A percentile compares a stretch with the other conserved stretches of the same genome.
phyloP scores from a whole-genome alignment of 2,329 filamentous ascomycete genomes.

The Aspergillus glaucus region DNA sequence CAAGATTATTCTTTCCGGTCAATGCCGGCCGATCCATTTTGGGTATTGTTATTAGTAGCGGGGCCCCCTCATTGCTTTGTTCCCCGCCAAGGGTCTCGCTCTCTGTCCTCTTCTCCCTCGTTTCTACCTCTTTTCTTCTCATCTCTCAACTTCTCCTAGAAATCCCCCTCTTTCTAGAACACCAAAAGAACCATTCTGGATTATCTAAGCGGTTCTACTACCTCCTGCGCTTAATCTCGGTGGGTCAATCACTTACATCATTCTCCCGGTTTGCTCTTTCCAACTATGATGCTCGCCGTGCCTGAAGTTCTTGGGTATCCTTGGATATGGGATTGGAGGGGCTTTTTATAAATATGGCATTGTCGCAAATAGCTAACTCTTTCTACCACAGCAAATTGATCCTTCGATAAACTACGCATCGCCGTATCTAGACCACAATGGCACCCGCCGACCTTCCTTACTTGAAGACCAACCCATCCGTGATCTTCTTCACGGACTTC shows the following conservation, averaged over 20 bases:
- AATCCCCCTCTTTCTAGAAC: neutral
- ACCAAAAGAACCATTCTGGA: neutral
- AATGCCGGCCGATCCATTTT: no score
- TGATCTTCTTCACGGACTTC: slow-evolving; percentile 99
- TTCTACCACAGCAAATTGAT: no score
- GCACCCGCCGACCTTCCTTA: slow-evolving; percentile 31
- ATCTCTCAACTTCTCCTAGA: neutral
- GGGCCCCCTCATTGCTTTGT: no score
- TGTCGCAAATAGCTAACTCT: no score
- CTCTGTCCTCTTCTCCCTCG: neutral
- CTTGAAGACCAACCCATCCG: slow-evolving; percentile 61
- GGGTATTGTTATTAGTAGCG: no score
- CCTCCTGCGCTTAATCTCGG: neutral
- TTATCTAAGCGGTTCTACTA: neutral
- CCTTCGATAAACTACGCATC: no score
- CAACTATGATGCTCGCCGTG: slow-evolving; percentile 1
- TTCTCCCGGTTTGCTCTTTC: neutral
- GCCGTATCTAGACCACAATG: slow-evolving; percentile 17
- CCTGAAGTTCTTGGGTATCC: neutral
- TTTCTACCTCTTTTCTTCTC: neutral
- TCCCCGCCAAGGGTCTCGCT: no score
- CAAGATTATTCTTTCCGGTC: no score
- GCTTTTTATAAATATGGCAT: neutral
- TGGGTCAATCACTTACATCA: neutral
- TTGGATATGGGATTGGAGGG: neutral